phyloP scores from a whole-genome alignment of 192 early-diverging fungal species.

The Oehlia diaphana region DNA sequence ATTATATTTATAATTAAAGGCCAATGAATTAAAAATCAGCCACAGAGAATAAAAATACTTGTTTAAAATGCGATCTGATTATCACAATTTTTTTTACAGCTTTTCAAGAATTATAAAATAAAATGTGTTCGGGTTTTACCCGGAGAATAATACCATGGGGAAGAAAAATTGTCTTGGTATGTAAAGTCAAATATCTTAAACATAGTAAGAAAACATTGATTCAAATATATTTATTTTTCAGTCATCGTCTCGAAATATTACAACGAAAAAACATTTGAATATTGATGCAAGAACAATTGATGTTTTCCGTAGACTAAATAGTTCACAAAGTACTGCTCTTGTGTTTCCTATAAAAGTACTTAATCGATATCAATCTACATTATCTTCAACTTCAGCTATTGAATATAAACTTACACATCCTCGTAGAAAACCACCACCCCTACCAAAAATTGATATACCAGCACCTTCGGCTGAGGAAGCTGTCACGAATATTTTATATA shows the following conservation, averaged over 20 bases:
- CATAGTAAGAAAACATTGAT: not conserved
- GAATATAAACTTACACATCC: conserved; percentile 48
- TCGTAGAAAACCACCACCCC: conserved; percentile 40
- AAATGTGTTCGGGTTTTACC: conserved; percentile 2
- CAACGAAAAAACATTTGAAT: not conserved
- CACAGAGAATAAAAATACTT: too few species aligned
- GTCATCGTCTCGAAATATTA: not conserved
- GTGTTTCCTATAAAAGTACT: not conserved
- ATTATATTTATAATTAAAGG: too few species aligned
- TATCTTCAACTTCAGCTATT: conserved; percentile 48
- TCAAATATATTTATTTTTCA: not conserved
- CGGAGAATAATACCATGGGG: not conserved
- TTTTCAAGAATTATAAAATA: too few species aligned
- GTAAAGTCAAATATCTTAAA: not conserved
- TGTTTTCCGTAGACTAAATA: not conserved
- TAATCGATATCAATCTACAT: conserved; percentile 18
- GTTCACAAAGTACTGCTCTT: too few species aligned
- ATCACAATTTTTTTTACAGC: too few species aligned
- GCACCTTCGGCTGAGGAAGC: conserved; percentile 88
- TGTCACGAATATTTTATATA: conserved; percentile 95
- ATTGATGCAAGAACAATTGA: not conserved
- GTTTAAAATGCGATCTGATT: too few species aligned
- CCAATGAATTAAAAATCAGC: too few species aligned
- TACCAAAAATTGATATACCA: conserved; percentile 40
- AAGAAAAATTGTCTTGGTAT: not conserved